These are phyloP conservation scores for Cytospora mali DNA, from an alignment of 2,329 filamentous ascomycete genomes.

Conservation along the genomic window DNA sequence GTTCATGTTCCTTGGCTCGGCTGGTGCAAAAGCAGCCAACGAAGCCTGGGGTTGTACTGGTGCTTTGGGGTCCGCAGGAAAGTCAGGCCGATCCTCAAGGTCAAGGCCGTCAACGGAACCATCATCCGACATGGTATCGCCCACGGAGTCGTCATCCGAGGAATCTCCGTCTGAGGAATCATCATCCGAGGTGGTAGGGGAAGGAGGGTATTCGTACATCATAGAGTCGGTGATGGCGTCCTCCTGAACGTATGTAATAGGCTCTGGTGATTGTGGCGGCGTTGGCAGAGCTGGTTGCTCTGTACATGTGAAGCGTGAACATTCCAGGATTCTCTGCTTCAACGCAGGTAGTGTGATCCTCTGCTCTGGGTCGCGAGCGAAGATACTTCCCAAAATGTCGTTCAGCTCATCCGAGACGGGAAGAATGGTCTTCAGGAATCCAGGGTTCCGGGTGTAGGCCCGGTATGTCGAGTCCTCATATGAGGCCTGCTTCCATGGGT, in stretches of 20 bases:
- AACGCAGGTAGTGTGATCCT: slow-evolving; percentile 83
- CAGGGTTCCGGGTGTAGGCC: slow-evolving; percentile 80
- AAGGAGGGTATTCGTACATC: slow-evolving; percentile 49
- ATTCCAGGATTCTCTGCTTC: slow-evolving; percentile 73
- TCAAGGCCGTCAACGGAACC: slow-evolving; percentile 58
- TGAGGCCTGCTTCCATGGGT: slow-evolving; percentile 97
- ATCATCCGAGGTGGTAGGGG: slow-evolving; percentile 49
- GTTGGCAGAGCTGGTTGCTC: slow-evolving; percentile 40
- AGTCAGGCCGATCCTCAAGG: slow-evolving; percentile 42
- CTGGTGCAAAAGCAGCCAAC: slow-evolving; percentile 47
- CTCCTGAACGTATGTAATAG: slow-evolving; percentile 50
- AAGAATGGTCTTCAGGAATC: slow-evolving; percentile 90
- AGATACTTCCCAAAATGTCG: slow-evolving; percentile 82
- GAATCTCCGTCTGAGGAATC: slow-evolving; percentile 29
- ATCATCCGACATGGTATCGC: slow-evolving; percentile 53
- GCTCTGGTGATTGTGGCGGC: slow-evolving; percentile 45
- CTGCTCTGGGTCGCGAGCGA: slow-evolving; percentile 80
- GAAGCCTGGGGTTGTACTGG: neutral
- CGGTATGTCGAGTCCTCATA: slow-evolving; percentile 93
- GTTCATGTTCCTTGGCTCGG: slow-evolving; percentile 45
- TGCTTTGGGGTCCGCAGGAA: neutral
- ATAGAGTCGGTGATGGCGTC: slow-evolving; percentile 47
- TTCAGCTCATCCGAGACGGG: slow-evolving; percentile 89
- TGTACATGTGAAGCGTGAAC: slow-evolving; percentile 73
- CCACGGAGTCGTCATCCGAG: slow-evolving; percentile 44